phyloP scores from a whole-genome alignment of 495 filamentous ascomycete genomes.

The Talaromyces stipitatus region DNA sequence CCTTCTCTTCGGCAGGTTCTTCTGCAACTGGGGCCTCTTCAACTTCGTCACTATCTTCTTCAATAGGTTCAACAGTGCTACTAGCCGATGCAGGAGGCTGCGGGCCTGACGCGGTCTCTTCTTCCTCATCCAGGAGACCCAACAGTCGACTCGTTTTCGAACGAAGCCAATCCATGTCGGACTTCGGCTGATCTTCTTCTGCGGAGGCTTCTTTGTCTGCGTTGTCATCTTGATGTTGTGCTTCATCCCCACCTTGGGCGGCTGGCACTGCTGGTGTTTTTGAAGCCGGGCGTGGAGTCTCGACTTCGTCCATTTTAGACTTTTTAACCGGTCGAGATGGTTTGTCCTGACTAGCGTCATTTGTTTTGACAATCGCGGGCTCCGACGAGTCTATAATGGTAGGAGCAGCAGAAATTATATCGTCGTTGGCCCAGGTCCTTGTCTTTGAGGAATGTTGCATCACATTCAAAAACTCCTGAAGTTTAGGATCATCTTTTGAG shows the following conservation, averaged over 20 bases:
- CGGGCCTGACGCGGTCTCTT: conserved; percentile 23
- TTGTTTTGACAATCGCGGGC: conserved; percentile 18
- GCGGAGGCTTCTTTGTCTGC: conserved; percentile 13
- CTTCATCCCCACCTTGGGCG: conserved; percentile 11
- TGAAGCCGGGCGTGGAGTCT: not conserved
- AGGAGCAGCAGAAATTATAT: conserved; percentile 26
- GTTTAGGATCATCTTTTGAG: conserved; percentile 58
- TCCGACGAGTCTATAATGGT: not conserved
- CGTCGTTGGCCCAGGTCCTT: conserved; percentile 59
- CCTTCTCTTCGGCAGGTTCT: conserved; percentile 10
- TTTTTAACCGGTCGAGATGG: conserved; percentile 36
- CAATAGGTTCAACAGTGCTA: conserved; percentile 9
- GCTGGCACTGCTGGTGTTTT: conserved; percentile 9
- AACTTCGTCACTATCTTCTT: not conserved
- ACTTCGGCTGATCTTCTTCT: conserved; percentile 19
- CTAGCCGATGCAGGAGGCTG: not conserved
- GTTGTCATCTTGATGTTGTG: conserved; percentile 10
- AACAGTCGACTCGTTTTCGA: conserved; percentile 86
- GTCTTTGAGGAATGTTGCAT: conserved; percentile 65
- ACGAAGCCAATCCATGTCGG: conserved; percentile 86
- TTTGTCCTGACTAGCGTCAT: conserved; percentile 26
- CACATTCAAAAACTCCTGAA: conserved; percentile 79
- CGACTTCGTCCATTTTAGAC: conserved; percentile 19
- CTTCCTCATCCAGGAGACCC: conserved; percentile 69
- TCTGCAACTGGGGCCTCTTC: conserved; percentile 5